These are phyloP conservation scores for Neurospora sp. DNA, from an alignment of 495 filamentous ascomycete species.

Conservation along the genomic window DNA sequence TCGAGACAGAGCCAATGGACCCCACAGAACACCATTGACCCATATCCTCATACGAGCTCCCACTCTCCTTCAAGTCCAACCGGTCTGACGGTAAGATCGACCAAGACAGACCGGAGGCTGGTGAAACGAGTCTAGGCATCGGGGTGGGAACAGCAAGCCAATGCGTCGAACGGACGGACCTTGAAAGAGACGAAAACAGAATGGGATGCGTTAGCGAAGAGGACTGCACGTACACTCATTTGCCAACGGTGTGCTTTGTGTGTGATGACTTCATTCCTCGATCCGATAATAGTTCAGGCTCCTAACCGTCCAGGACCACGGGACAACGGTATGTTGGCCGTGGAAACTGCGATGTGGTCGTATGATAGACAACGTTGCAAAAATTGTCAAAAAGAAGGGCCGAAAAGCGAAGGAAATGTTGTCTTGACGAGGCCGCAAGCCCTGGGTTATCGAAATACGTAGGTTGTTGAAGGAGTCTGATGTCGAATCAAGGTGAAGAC, in stretches of 20 bases:
- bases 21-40: neutral
- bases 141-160: neutral
- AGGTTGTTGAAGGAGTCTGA: neutral
- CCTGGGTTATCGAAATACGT: neutral
- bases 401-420: neutral
- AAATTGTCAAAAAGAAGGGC: neutral
- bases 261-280: neutral
- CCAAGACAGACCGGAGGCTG: neutral
- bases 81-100: neutral
- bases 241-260: neutral
- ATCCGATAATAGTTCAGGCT: neutral
- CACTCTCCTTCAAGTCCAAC: neutral
- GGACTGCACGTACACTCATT: neutral
- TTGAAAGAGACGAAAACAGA: neutral
- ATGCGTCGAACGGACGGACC: neutral
- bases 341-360: neutral
- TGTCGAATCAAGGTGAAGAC: neutral
- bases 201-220: neutral
- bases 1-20: neutral
- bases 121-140: neutral
- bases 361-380: neutral
- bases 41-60: neutral
- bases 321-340: neutral
- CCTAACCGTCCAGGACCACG: neutral
- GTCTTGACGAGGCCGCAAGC: neutral